Evolutionary conservation across 345 rosid genomes (phyloP).

Genomic region (Mallotus nudiflorus): DNA sequence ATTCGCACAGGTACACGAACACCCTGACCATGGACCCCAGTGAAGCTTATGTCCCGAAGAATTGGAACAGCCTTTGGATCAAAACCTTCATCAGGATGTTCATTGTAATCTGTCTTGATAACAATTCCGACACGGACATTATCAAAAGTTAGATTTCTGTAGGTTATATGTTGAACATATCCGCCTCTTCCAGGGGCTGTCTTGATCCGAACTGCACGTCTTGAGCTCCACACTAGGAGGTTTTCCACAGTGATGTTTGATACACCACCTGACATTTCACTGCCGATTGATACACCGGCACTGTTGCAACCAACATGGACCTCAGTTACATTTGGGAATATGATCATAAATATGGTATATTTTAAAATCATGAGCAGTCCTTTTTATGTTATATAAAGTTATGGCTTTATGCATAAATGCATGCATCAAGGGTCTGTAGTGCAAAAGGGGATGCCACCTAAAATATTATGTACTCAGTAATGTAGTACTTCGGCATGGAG

Average conservation of each 20-base stretch:
- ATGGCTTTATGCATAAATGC: too few species aligned
- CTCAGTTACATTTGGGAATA: constrained; percentile 15
- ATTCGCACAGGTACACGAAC: constrained; percentile 95
- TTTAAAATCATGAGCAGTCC: too few species aligned
- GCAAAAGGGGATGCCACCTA: too few species aligned
- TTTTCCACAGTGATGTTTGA: constrained; percentile 81
- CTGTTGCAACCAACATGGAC: constrained; percentile 46
- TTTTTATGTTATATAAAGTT: too few species aligned
- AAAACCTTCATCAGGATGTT: constrained; percentile 81
- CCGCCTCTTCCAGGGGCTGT: constrained; percentile 97
- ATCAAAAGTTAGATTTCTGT: constrained; percentile 79
- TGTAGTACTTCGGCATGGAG: too few species aligned
- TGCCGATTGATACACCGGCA: constrained; percentile 95
- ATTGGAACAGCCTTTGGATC: constrained; percentile 75
- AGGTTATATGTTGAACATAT: constrained; percentile 63
- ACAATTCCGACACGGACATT: constrained; percentile 85
- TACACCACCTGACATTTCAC: constrained; percentile 99
- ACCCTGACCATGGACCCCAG: constrained; percentile 79
- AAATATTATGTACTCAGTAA: too few species aligned
- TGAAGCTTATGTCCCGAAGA: constrained; percentile 68
- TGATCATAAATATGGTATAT: constrained; percentile 6
- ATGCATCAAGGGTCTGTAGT: too few species aligned
- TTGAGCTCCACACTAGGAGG: constrained; percentile 79
- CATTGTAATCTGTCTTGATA: constrained; percentile 91
- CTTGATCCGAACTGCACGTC: constrained; percentile 94